Evolutionary conservation across 768 basidiomycete species (phyloP), one percentile per base, ranked within the genome.

Genomic region (Astraeus odoratus): DNA sequence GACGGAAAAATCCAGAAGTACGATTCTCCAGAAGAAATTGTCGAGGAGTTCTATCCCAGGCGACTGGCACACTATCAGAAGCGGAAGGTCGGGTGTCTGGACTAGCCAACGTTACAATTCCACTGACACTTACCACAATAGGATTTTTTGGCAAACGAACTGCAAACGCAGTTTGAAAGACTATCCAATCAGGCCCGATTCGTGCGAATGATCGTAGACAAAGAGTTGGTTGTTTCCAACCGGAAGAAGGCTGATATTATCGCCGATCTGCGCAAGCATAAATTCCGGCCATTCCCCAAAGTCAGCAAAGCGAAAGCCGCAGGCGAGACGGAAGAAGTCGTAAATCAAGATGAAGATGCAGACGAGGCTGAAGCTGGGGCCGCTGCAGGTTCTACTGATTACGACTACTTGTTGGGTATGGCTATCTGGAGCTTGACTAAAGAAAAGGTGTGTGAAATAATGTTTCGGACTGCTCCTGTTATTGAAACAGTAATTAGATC

Each of bases 1-100:
- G 87, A 94, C 15, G 85, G 90, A 54, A 96, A 95, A 71, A 95
- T 99, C 69, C 91, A 83, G 69, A 94, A 83, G 67, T 98, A 97
- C 63, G 70, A 77, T 15, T 77, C 82, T 1, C 80, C 96, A 0
- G 96, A 98, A 59, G 86, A 93, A 53, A 89, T 99, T 43, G 64
- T 98, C 36, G 82, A 89, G 51, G 94, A 96, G 30, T 99, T 96
- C 61, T 99, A 89, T 60, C 86, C 89, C 22, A 69, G 81, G 45
- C 80, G 96, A 13, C 67, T 99, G 51, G 81, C 87, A 22, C 92
- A 78, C 66, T 99, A 99, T 62, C 92, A 94, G 68, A 90, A 91
- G 56, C 86, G 96, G 61, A 99, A 99, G 80, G 94, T 86, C 42
- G n/a, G 39, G 35, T 25, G 5, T 4, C 46, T 37, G 18, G 6